phyloP scores from a whole-genome alignment of 371 early-diverging fungal species.

The Rhizopus stolonifer region DNA sequence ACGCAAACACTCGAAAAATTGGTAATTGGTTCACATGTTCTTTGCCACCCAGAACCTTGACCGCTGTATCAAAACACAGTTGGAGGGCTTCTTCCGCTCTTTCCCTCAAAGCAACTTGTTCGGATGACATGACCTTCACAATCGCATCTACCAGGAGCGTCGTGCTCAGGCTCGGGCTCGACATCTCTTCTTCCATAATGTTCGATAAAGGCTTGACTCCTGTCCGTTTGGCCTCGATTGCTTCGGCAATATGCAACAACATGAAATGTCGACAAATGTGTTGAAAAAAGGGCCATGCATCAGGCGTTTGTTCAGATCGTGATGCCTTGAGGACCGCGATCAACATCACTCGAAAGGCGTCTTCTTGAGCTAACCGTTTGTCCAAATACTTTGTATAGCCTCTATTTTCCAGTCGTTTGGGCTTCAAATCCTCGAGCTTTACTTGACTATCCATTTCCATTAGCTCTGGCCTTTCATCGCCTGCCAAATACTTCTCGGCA shows the following conservation, averaged over 20 bases:
- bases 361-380: slow-evolving; percentile 68
- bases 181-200: slow-evolving; percentile 47
- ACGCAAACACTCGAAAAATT: slow-evolving; percentile 76
- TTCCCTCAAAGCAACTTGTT: slow-evolving; percentile 59
- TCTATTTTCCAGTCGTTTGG: slow-evolving; percentile 39
- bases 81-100: slow-evolving; percentile 69
- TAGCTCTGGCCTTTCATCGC: not conserved
- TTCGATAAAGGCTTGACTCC: slow-evolving; percentile 48
- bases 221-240: slow-evolving; percentile 57
- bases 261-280: slow-evolving; percentile 77
- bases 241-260: slow-evolving; percentile 68
- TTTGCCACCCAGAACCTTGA: slow-evolving; percentile 57
- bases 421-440: slow-evolving; percentile 23
- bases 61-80: slow-evolving; percentile 64
- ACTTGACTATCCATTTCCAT: not conserved
- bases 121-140: slow-evolving; percentile 76
- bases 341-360: slow-evolving; percentile 62
- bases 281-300: slow-evolving; percentile 69
- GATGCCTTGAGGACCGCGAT: slow-evolving; percentile 70
- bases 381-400: slow-evolving; percentile 46
- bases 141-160: slow-evolving; percentile 77
- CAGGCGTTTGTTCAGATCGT: slow-evolving; percentile 62
- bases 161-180: slow-evolving; percentile 53
- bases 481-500: slow-evolving; percentile 3
- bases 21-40: slow-evolving; percentile 66